A percentile compares a stretch with the other conserved stretches of the same genome.
Evolutionary conservation across 345 rosid genomes (phyloP).

Genomic region (Firmiana major): DNA sequence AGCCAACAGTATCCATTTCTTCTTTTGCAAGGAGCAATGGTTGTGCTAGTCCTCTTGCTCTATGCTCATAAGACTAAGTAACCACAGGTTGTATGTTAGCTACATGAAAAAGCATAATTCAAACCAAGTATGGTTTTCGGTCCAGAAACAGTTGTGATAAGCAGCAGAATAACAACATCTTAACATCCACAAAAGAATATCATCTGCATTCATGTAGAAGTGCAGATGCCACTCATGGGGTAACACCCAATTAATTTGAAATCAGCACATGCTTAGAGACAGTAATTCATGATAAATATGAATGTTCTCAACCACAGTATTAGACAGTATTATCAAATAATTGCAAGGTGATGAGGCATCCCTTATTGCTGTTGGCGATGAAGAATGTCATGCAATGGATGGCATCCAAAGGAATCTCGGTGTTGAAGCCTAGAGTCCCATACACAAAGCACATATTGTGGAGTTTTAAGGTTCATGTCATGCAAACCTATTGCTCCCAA

Average conservation of each 20-base stretch:
- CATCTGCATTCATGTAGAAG: not conserved
- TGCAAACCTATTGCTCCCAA: conserved; percentile 44
- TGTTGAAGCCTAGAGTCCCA: conserved; percentile 16
- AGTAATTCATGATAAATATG: not conserved
- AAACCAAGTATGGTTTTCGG: not conserved
- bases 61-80: not conserved
- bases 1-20: not conserved
- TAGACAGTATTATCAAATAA: not conserved
- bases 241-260: not conserved
- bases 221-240: not conserved
- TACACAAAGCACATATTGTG: not conserved
- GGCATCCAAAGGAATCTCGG: conserved; percentile 5
- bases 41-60: not conserved
- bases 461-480: conserved; percentile 7
- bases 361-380: not conserved
- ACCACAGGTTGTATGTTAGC: not conserved
- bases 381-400: conserved; percentile 17
- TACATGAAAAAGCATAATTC: not conserved
- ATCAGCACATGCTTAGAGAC: not conserved
- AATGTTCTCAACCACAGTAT: not conserved
- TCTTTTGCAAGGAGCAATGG: not conserved
- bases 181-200: conserved; percentile 4
- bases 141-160: not conserved
- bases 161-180: not conserved
- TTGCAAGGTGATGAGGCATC: conserved; percentile 1